Percentiles rank a stretch among this genome's conserved stretches.
Conservation (phyloP, 2,329 filamentous ascomycete species). For the Xylariaceae sp. region DNA sequence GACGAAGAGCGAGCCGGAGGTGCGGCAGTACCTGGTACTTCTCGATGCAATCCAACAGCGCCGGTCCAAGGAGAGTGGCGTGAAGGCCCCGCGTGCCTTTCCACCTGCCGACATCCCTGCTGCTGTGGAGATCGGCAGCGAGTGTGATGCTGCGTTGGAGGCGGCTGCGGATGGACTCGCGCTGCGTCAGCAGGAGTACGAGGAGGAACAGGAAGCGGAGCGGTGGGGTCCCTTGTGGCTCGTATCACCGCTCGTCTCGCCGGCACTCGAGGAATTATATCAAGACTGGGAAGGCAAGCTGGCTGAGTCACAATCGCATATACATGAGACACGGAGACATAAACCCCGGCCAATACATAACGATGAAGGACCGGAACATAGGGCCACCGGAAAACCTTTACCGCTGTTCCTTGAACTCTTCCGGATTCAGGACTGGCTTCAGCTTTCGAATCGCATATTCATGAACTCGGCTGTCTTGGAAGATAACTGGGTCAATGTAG, state of each 20-base stretch:
- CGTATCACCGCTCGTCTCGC: constrained; percentile 43
- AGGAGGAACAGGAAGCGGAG: constrained; percentile 53
- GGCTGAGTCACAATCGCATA: not conserved
- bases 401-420: constrained; percentile 54
- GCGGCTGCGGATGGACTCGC: constrained; percentile 61
- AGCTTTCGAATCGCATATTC: constrained; percentile 61
- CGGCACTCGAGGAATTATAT: constrained; percentile 21
- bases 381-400: constrained; percentile 6
- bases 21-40: constrained; percentile 62
- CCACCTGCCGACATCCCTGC: constrained; percentile 58
- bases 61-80: constrained; percentile 33
- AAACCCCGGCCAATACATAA: not conserved
- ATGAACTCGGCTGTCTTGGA: constrained; percentile 64
- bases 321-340: not conserved
- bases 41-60: constrained; percentile 49
- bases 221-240: constrained; percentile 64
- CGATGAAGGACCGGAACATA: not conserved
- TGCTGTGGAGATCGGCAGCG: constrained; percentile 64
- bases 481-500: constrained; percentile 62
- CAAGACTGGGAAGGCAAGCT: constrained; percentile 15
- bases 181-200: constrained; percentile 57
- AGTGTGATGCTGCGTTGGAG: constrained; percentile 63
- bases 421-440: constrained; percentile 54
- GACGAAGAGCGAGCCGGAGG: constrained; percentile 70
- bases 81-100: constrained; percentile 32